phyloP scores from a whole-genome alignment of 2,329 filamentous ascomycete species.

The Ophiostoma perfectum region DNA sequence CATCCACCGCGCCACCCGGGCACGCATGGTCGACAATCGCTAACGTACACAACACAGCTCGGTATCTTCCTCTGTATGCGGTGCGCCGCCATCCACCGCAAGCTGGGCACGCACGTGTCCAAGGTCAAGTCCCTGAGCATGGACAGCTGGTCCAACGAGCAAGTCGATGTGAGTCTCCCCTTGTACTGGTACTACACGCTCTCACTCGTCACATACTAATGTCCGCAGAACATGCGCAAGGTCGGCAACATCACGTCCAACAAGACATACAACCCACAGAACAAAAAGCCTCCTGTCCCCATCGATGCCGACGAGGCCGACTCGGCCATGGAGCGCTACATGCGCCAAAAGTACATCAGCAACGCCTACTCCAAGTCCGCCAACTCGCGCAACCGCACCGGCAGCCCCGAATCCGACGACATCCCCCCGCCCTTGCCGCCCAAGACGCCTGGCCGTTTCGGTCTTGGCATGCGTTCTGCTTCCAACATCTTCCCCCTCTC shows the following conservation, averaged over 20 bases:
- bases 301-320: constrained; percentile 90
- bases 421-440: constrained; percentile 57
- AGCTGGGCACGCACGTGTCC: constrained; percentile 93
- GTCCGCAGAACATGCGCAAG: constrained; percentile 78
- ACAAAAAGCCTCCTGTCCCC: constrained; percentile 75
- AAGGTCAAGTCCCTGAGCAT: constrained; percentile 99
- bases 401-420: constrained; percentile 51
- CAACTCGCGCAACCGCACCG: constrained; percentile 37
- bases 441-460: constrained; percentile 60
- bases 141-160: constrained; percentile 94
- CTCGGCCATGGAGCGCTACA: constrained; percentile 90
- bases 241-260: constrained; percentile 84
- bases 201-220: neutral
- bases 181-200: neutral
- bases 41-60: constrained; percentile 49
- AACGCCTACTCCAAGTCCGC: constrained; percentile 27
- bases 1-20: neutral
- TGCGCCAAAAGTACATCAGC: constrained; percentile 87
- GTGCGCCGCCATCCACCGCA: constrained; percentile 90
- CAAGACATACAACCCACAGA: constrained; percentile 80
- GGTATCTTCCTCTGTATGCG: constrained; percentile 97
- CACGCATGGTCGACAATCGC: neutral
- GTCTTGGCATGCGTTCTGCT: constrained; percentile 53
- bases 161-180: constrained; percentile 74
- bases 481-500: constrained; percentile 65